These are phyloP conservation scores for Fonsecaea erecta DNA, from an alignment of 2,329 filamentous ascomycete genomes.

Conservation along the genomic window DNA sequence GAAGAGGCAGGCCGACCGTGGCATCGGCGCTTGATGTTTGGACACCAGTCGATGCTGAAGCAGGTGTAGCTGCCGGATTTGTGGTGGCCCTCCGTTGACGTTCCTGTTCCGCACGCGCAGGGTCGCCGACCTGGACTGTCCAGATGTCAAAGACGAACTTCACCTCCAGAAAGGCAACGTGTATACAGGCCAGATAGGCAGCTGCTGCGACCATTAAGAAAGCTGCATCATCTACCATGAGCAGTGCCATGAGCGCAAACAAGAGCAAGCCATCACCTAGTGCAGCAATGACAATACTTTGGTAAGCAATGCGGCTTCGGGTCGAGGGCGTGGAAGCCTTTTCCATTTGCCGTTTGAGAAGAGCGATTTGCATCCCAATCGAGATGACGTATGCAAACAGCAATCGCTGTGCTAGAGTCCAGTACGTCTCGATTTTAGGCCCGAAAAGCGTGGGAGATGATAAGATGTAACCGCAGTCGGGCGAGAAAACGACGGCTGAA, in stretches of 20 bases:
- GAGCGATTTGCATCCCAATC: conserved; percentile 58
- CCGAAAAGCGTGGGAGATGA: conserved; percentile 59
- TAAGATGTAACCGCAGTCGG: conserved; percentile 69
- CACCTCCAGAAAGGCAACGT: conserved; percentile 66
- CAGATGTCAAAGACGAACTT: conserved; percentile 71
- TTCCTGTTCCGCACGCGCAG: conserved; percentile 53
- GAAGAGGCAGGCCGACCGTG: conserved; percentile 51
- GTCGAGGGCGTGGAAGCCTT: conserved; percentile 69
- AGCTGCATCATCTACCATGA: conserved; percentile 60
- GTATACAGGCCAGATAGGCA: conserved; percentile 64
- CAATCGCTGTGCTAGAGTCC: conserved; percentile 46
- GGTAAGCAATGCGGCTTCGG: conserved; percentile 67
- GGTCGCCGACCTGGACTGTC: conserved; percentile 61
- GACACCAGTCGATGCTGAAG: conserved; percentile 8
- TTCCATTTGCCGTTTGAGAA: conserved; percentile 66
- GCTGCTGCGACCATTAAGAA: conserved; percentile 61
- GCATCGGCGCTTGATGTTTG: conserved; percentile 14
- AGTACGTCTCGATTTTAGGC: conserved; percentile 61
- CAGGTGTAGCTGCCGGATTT: conserved; percentile 15
- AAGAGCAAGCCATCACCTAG: conserved; percentile 65
- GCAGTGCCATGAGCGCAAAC: conserved; percentile 58
- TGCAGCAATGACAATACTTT: conserved; percentile 65
- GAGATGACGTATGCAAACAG: conserved; percentile 59
- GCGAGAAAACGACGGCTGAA: conserved; percentile 66
- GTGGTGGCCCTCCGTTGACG: conserved; percentile 33